Evolutionary conservation across 371 early-diverging fungal species (phyloP).

Genomic region (Mortierella sp.): DNA sequence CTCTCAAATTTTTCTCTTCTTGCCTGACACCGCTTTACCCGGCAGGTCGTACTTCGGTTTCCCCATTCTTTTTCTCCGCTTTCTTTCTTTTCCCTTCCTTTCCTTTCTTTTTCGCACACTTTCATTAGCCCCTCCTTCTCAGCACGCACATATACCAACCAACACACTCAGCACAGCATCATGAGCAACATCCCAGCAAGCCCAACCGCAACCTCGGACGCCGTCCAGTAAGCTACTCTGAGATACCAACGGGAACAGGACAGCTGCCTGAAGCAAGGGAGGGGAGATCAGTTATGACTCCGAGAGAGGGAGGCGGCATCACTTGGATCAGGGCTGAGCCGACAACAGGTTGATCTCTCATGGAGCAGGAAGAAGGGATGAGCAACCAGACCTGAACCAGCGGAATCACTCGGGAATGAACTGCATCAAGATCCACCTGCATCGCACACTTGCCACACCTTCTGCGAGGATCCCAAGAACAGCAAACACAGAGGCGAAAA

Average conservation of each 20-base stretch:
- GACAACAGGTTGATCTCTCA: neutral
- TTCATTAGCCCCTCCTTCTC: neutral
- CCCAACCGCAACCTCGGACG: neutral
- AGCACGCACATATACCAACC: neutral
- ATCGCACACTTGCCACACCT: neutral
- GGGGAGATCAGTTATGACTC: neutral
- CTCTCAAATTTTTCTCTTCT: neutral
- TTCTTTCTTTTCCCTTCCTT: neutral
- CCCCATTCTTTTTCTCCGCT: neutral
- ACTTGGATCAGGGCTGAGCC: neutral
- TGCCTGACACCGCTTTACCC: neutral
- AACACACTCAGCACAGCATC: neutral
- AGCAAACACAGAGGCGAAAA: neutral
- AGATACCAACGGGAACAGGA: too few species aligned
- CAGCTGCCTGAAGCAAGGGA: neutral
- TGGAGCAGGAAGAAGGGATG: neutral
- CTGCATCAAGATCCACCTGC: neutral
- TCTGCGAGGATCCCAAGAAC: neutral
- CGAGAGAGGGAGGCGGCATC: neutral
- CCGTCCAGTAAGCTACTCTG: neutral
- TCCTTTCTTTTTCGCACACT: neutral
- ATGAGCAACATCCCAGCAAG: constrained; percentile 5
- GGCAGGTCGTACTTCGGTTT: neutral
- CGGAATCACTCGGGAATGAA: neutral
- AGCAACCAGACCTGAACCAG: neutral